Evolutionary conservation across 2,329 filamentous ascomycete species (phyloP).

Genomic region (Pezizomycotina sp.): DNA sequence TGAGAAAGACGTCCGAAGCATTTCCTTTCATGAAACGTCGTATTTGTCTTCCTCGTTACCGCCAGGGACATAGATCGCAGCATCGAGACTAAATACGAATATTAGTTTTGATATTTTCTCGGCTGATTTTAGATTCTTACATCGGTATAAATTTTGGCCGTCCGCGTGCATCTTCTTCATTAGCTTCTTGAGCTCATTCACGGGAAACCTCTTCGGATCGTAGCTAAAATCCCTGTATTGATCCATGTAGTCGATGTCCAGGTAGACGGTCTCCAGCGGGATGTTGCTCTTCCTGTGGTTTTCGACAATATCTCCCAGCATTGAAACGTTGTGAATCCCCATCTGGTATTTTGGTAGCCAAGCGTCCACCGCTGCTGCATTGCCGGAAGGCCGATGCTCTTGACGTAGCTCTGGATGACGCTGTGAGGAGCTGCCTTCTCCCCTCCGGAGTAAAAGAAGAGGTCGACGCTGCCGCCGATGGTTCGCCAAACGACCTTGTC

Average conservation of each 20-base stretch:
- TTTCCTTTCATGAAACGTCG: no score
- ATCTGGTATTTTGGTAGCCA: slow-evolving; percentile 68
- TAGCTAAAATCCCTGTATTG: no score
- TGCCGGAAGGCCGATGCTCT: slow-evolving; percentile 51
- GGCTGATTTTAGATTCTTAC: no score
- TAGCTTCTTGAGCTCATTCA: no score
- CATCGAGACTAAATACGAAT: no score
- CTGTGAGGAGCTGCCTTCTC: slow-evolving; percentile 50
- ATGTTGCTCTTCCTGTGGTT: slow-evolving; percentile 50
- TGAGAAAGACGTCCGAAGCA: no score
- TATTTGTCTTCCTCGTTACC: no score
- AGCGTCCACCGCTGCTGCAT: slow-evolving; percentile 72
- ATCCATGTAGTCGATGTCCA: slow-evolving; percentile 57
- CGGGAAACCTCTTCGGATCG: no score
- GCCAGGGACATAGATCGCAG: slow-evolving; percentile 39
- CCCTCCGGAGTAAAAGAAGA: slow-evolving; percentile 66
- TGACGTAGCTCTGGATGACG: slow-evolving; percentile 53
- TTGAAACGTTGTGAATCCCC: slow-evolving; percentile 42
- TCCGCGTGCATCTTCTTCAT: no score
- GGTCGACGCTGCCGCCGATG: slow-evolving; percentile 58
- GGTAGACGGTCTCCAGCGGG: slow-evolving; percentile 58
- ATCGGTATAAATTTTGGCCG: no score
- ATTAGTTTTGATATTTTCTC: no score
- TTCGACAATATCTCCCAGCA: slow-evolving; percentile 36
- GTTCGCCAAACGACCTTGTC: slow-evolving; percentile 56